These are phyloP conservation scores for Pelomyxa schiedti DNA, from an alignment of 78 protist species.

Conservation along the genomic window DNA sequence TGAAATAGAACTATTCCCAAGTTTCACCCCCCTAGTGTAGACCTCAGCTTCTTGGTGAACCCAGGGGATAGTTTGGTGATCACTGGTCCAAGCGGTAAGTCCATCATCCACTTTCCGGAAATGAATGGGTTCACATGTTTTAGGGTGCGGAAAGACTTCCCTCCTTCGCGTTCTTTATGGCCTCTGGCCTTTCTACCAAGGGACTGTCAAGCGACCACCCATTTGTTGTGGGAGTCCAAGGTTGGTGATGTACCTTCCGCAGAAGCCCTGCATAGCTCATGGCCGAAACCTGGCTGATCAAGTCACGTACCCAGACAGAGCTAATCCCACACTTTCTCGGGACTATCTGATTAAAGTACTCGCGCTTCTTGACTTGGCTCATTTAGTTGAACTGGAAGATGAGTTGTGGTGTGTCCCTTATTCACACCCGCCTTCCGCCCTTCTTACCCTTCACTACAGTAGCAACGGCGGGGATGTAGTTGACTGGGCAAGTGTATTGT, in stretches of 20 bases:
- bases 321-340: not conserved
- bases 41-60: conserved; percentile 21
- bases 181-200: conserved; percentile 43
- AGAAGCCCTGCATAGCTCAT: not conserved
- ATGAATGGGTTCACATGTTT: too few species aligned
- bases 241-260: not conserved
- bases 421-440: too few species aligned
- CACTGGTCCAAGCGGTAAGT: conserved; percentile 60
- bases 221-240: not conserved
- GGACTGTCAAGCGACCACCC: conserved; percentile 10
- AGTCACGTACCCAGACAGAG: conserved; percentile 21
- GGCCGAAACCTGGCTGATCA: conserved; percentile 21
- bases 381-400: conserved; percentile 16
- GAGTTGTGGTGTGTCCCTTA: conserved; percentile 2
- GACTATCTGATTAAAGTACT: conserved; percentile 3
- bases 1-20: not conserved
- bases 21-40: not conserved
- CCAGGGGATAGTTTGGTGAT: conserved; percentile 26
- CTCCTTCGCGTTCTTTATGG: conserved; percentile 30
- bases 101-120: too few species aligned
- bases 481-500: conserved; percentile 35
- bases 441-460: too few species aligned
- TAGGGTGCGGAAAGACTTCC: conserved; percentile 47
- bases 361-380: not conserved
- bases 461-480: conserved; percentile 19